phyloP scores from a whole-genome alignment of 208 protist species.

The Leptomonas seymouri region DNA sequence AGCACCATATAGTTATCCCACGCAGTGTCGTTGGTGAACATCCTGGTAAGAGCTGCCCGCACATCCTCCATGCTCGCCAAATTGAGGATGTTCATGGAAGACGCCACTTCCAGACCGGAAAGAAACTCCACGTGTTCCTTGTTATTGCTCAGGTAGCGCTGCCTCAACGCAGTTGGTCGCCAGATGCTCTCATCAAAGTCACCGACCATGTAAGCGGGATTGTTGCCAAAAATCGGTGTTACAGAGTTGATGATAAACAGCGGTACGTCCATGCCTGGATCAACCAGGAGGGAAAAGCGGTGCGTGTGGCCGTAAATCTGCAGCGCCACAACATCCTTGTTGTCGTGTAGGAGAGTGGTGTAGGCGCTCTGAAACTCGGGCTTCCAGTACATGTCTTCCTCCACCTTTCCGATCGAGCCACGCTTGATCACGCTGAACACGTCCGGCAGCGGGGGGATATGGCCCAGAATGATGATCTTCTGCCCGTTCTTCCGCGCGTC shows the following conservation, averaged over 20 bases:
- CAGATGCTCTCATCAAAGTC: constrained; percentile 38
- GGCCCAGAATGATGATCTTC: constrained; percentile 77
- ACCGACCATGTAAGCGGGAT: constrained; percentile 66
- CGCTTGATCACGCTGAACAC: constrained; percentile 43
- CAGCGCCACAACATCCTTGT: constrained; percentile 44
- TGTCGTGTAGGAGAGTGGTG: constrained; percentile 43
- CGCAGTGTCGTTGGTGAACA: constrained; percentile 40
- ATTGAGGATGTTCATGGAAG: constrained; percentile 45
- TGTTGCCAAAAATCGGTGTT: constrained; percentile 64
- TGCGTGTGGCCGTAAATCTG: constrained; percentile 87
- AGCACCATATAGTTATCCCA: constrained; percentile 64
- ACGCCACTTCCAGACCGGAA: constrained; percentile 38
- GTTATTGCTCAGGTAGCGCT: constrained; percentile 45
- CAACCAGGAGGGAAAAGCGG: constrained; percentile 53
- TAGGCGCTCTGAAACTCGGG: constrained; percentile 57
- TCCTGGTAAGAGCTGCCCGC: constrained; percentile 14
- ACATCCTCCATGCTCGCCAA: constrained; percentile 39
- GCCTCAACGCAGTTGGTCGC: constrained; percentile 38
- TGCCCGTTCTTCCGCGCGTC: constrained; percentile 36
- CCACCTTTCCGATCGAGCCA: constrained; percentile 35
- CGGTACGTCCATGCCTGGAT: constrained; percentile 24
- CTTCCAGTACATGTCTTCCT: constrained; percentile 76
- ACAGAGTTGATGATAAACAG: constrained; percentile 59
- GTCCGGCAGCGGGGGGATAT: constrained; percentile 71
- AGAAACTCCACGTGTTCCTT: constrained; percentile 27